Evolutionary conservation across 1,284 basidiomycete genomes (phyloP).

Genomic region (Malassezia japonica): DNA sequence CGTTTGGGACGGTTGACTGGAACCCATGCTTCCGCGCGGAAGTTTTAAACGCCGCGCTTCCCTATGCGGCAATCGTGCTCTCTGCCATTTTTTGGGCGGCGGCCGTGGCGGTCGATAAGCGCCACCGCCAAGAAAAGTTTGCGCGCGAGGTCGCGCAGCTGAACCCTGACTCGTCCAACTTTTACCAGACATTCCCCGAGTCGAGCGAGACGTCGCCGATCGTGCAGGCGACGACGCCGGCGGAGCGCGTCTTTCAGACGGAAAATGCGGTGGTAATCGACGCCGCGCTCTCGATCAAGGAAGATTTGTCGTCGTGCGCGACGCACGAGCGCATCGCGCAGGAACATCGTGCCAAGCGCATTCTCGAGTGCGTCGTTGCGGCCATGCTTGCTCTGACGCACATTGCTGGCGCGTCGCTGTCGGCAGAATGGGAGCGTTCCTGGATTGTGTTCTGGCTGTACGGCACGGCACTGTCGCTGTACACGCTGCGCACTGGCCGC

Average conservation of each 20-base stretch:
- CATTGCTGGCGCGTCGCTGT: slow-evolving; percentile 19
- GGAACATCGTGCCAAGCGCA: not conserved
- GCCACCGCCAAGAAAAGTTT: not conserved
- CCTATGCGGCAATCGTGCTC: not conserved
- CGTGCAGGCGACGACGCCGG: not conserved
- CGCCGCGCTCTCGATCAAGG: slow-evolving; percentile 36
- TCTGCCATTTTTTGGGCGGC: not conserved
- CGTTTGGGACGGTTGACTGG: slow-evolving; percentile 12
- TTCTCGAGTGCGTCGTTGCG: slow-evolving; percentile 22
- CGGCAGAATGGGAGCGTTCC: slow-evolving; percentile 16
- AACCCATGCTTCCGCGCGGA: slow-evolving; percentile 9
- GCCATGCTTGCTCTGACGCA: slow-evolving; percentile 21
- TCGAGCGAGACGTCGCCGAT: not conserved
- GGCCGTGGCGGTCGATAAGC: not conserved
- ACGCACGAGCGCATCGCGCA: slow-evolving; percentile 7
- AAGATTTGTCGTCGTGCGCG: slow-evolving; percentile 10
- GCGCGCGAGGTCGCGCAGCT: slow-evolving; percentile 11
- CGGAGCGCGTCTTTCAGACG: slow-evolving; percentile 30
- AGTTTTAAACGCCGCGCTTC: slow-evolving; percentile 4
- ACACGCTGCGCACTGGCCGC: slow-evolving; percentile 21
- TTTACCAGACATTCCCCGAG: slow-evolving; percentile 2
- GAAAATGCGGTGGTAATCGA: slow-evolving; percentile 46
- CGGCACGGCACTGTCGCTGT: slow-evolving; percentile 24
- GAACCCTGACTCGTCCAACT: slow-evolving; percentile 12
- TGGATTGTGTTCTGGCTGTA: slow-evolving; percentile 34